These are phyloP conservation scores for Cutaneotrichosporon sp. DNA, from an alignment of 1,284 basidiomycete genomes.

Conservation along the genomic window DNA sequence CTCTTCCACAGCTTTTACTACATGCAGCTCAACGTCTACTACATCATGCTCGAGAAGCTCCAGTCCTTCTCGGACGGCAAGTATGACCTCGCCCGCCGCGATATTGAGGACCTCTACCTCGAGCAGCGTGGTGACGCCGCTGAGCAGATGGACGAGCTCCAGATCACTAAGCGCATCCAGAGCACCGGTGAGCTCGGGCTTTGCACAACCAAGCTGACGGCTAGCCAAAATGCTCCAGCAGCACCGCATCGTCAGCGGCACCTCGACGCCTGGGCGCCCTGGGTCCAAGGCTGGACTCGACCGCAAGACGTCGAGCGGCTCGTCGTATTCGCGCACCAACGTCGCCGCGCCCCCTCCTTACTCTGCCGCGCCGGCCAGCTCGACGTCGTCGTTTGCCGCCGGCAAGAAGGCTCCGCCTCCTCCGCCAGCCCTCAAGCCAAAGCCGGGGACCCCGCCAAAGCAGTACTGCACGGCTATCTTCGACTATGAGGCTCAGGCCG, in stretches of 20 bases:
- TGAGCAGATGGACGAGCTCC: conserved; percentile 70
- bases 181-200: conserved; percentile 67
- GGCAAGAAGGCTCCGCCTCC: conserved; percentile 82
- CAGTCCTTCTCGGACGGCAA: conserved; percentile 81
- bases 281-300: conserved; percentile 37
- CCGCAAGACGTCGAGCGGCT: conserved; percentile 52
- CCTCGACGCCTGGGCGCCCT: conserved; percentile 34
- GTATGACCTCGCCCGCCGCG: conserved; percentile 69
- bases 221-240: conserved; percentile 36
- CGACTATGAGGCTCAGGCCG: conserved; percentile 91
- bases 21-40: conserved; percentile 98
- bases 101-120: conserved; percentile 77
- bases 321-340: conserved; percentile 42
- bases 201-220: background rate
- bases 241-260: conserved; percentile 11
- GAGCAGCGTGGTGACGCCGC: conserved; percentile 74
- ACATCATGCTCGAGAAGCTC: conserved; percentile 88
- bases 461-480: conserved; percentile 91
- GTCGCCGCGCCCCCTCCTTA: conserved; percentile 51
- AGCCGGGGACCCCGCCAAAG: conserved; percentile 62
- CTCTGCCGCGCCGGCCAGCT: conserved; percentile 20
- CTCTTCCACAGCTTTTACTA: conserved; percentile 98
- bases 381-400: conserved; percentile 52
- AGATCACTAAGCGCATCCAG: conserved; percentile 74
- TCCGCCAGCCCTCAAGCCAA: conserved; percentile 75